Evolutionary conservation across 148 eudicot genomes (phyloP), one percentile per base, ranked within the genome.

Genomic region (Simmondsia chinensis): DNA sequence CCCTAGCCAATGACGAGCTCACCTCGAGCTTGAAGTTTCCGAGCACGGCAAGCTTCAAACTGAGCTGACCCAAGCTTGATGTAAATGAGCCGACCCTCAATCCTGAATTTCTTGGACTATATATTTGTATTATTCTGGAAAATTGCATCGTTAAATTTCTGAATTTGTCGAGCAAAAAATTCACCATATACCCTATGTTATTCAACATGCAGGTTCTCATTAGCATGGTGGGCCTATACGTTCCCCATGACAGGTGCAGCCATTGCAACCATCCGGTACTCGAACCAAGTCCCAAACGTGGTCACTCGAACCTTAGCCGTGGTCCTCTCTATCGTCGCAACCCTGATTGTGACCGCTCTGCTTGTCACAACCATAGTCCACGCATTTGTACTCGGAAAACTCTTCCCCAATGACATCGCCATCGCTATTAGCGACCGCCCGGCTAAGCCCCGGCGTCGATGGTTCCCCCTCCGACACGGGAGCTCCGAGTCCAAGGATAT

Each of bases 161-260:
- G n/a, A n/a, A n/a, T n/a, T n/a, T n/a, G n/a, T n/a, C n/a, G n/a
- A n/a, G n/a, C n/a, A n/a, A n/a, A n/a, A n/a, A n/a, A n/a, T n/a
- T n/a, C n/a, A n/a, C n/a, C n/a, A n/a, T n/a, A n/a, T n/a, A n/a
- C n/a, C n/a, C n/a, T n/a, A n/a, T n/a, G n/a, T 20, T 17, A 14
- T 12, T 9, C 5, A 10, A 43, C 18, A 4, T 48, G 16, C 34
- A 78, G 82, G 61, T 89, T 89, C 64, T 89, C 97, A 20, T 52
- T 91, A 60, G 76, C 94, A 20, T 91, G 97, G 97, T 91, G 97
- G 97, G 95, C 97, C 3, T 85, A 91, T 66, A 91, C 97, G 20
- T 86, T 91, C 51, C 97, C 97, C 0, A 91, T 79, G 95, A 91
- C 97, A 0, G 88, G 77, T 16, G 94, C 85, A 12, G 77, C 97